phyloP scores from a whole-genome alignment of 352 stramenopile species.

The Globisporangium lucens region DNA sequence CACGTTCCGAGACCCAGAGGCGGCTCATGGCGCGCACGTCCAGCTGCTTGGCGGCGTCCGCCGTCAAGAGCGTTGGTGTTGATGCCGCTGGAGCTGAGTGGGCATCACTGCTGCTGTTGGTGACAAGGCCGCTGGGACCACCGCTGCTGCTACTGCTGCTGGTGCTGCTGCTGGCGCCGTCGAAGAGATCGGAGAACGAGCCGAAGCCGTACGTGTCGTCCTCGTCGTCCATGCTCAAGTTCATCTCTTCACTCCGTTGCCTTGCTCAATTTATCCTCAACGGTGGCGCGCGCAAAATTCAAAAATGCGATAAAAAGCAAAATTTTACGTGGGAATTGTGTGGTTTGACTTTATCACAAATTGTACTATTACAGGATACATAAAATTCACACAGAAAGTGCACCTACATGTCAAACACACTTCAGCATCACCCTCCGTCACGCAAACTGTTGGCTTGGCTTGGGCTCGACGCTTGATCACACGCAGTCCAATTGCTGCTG shows the following conservation, averaged over 20 bases:
- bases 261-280: not conserved
- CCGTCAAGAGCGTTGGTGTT: not conserved
- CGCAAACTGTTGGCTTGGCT: not conserved
- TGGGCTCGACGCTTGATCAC: not conserved
- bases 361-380: not conserved
- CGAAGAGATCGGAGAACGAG: slow-evolving; percentile 63
- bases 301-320: not conserved
- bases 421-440: not conserved
- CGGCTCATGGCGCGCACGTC: slow-evolving; percentile 34
- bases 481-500: slow-evolving; percentile 1
- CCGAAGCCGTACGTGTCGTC: slow-evolving; percentile 71
- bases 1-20: slow-evolving; percentile 49
- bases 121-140: not conserved
- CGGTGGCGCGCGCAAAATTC: slow-evolving; percentile 1
- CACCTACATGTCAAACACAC: not conserved
- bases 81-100: not conserved
- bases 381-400: not conserved
- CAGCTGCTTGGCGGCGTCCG: slow-evolving; percentile 21
- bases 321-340: not conserved
- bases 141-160: not conserved
- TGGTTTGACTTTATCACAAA: not conserved
- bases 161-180: slow-evolving; percentile 2
- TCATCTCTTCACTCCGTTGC: slow-evolving; percentile 7
- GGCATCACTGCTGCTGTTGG: not conserved
- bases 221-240: slow-evolving; percentile 43